phyloP scores from a whole-genome alignment of 1,139 yeast genomes.

The Debaryomycetaceae sp. region DNA sequence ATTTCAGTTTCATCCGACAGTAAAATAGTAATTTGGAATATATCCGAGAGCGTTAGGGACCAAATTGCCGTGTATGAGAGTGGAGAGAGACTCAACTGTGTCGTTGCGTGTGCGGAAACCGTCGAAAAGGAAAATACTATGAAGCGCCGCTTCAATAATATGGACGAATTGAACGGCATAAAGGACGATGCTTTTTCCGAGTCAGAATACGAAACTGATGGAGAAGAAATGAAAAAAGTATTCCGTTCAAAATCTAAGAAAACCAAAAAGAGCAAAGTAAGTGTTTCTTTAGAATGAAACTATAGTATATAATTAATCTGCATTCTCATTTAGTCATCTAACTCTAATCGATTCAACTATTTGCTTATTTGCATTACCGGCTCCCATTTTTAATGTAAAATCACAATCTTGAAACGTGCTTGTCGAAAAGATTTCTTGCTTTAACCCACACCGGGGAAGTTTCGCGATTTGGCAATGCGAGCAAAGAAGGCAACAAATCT shows the following conservation, averaged over 20 bases:
- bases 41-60: conserved; percentile 48
- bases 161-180: conserved; percentile 23
- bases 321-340: background rate
- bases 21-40: conserved; percentile 85
- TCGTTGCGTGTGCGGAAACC: conserved; percentile 70
- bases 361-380: too few species aligned
- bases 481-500: conserved; percentile 84
- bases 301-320: background rate
- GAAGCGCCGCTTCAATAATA: conserved; percentile 57
- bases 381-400: background rate
- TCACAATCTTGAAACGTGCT: conserved; percentile 67
- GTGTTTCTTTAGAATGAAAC: conserved; percentile 51
- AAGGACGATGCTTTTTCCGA: conserved; percentile 39
- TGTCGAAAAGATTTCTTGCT: conserved; percentile 78
- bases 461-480: conserved; percentile 76
- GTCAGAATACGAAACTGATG: conserved; percentile 66
- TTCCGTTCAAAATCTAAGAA: conserved; percentile 43
- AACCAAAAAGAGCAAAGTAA: conserved; percentile 44
- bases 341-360: background rate
- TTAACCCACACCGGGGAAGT: conserved; percentile 87
- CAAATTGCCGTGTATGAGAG: conserved; percentile 89
- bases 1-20: conserved; percentile 92
- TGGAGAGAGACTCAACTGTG: conserved; percentile 91
- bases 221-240: conserved; percentile 49
- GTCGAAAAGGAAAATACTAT: conserved; percentile 71